phyloP scores from a whole-genome alignment of 2,329 filamentous ascomycete species.

The Aquanectria penicillioides region DNA sequence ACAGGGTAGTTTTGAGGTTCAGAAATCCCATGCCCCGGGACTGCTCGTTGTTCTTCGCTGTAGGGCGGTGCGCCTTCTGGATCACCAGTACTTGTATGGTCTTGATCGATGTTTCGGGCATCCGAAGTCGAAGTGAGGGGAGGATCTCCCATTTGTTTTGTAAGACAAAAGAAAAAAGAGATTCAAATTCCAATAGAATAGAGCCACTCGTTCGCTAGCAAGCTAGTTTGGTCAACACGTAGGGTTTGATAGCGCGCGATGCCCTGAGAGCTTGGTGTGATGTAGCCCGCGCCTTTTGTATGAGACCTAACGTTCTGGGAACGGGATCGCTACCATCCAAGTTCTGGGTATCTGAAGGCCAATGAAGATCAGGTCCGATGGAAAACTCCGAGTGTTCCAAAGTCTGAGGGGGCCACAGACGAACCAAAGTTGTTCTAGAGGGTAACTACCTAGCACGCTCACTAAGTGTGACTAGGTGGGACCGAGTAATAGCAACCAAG shows the following conservation, averaged over 20 bases:
- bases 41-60: slow-evolving; percentile 21
- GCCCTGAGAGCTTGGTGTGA: background rate
- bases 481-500: slow-evolving; percentile 12
- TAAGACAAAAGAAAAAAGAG: slow-evolving; percentile 2
- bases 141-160: slow-evolving; percentile 38
- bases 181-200: slow-evolving; percentile 10
- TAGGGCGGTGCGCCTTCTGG: slow-evolving; percentile 13
- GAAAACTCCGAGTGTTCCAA: slow-evolving; percentile 17
- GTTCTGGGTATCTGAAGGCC: slow-evolving; percentile 5
- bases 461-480: slow-evolving; percentile 22
- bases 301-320: background rate
- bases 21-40: slow-evolving; percentile 33
- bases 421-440: slow-evolving; percentile 24
- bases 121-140: slow-evolving; percentile 26
- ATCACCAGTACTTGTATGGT: slow-evolving; percentile 18
- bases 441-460: slow-evolving; percentile 24
- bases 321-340: slow-evolving; percentile 1
- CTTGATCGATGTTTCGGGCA: slow-evolving; percentile 20
- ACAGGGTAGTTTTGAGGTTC: slow-evolving; percentile 40
- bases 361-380: no score
- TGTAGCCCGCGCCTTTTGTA: slow-evolving; percentile 2
- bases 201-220: background rate
- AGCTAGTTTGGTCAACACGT: background rate
- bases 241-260: background rate
- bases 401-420: slow-evolving; percentile 24